Conservation (phyloP, 106 monocot species). For the Dendrobium chrysotoxum region DNA sequence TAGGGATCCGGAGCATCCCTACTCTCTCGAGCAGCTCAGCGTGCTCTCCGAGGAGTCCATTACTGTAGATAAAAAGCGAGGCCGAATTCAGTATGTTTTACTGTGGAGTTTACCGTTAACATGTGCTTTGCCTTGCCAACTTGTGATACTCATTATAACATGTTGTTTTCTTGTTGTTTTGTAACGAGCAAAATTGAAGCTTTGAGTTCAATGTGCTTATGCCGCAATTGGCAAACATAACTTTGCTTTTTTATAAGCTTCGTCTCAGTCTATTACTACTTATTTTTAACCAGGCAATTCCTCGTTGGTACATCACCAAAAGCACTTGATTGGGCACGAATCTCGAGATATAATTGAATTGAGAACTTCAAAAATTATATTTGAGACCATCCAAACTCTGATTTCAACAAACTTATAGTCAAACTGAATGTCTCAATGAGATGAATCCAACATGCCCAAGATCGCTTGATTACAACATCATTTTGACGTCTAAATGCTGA, state of each 20-base stretch:
- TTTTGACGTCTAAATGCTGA: too few relatives aligned
- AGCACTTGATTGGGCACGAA: too few relatives aligned
- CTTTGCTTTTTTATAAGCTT: background rate
- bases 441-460: too few relatives aligned
- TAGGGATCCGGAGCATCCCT: constrained; percentile 85
- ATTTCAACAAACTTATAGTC: too few relatives aligned
- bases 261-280: background rate
- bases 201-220: background rate
- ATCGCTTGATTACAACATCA: too few relatives aligned
- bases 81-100: constrained; percentile 39
- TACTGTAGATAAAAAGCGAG: constrained; percentile 71
- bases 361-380: too few relatives aligned
- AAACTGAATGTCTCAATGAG: too few relatives aligned
- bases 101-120: background rate
- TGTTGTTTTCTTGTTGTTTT: background rate
- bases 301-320: too few relatives aligned
- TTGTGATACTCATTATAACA: background rate
- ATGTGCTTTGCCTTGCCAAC: background rate
- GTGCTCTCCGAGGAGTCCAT: constrained; percentile 79
- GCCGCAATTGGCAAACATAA: background rate
- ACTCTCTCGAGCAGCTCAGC: constrained; percentile 87
- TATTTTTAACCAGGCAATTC: background rate
- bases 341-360: too few relatives aligned
- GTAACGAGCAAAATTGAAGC: background rate
- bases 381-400: too few relatives aligned